Base-by-base conservation (phyloP, 2,329 filamentous ascomycete species). In the Coniella lustricola region DNA sequence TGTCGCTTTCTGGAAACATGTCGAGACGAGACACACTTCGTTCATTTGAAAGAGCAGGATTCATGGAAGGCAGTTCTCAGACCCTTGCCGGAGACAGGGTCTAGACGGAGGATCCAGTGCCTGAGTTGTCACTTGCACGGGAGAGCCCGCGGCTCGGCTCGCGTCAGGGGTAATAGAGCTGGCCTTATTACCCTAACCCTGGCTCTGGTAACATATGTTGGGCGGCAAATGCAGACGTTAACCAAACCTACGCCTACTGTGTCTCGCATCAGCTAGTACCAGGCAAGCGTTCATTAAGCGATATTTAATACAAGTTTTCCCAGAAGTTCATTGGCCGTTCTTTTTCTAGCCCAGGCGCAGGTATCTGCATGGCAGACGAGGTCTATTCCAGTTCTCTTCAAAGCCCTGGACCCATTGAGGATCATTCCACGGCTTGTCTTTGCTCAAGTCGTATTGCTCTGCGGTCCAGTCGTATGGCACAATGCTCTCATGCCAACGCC, bases 361-460 rank as follows among this genome's bases (percentile, higher is more conserved):
- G 29, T 32, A 43, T 31, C 40, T 43, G 33, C 40, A 43, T 12
- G 40, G 40, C 17, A 13, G 29, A 5, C 40, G 25, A 34, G 22
- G 22, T 7, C n/a, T 12, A 4, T 21, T 37, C 22, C 32, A 48
- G 21, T 34, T 36, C n/a, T 51, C 49, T 25, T 29, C 36, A 17
- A 48, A 48, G 33, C 43, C 40, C 31, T 31, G 41, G 2, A 56
- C 52, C 57, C 56, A 58, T 25, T 50, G 31, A 5, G 55, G 51
- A 16, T 57, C 52, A 22, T 57, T 59, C 56, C 56, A 59, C 14
- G 55, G 55, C 41, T 48, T 55, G 17, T 58, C 57, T 32, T 46
- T 43, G 4, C 14, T 22, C 17, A 54, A 21, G 31, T 55, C 43
- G 12, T 59, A 60, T 22, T 44, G 43, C 17, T 10, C 17, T 4